A percentile compares a stretch with the other conserved stretches of the same genome.
Conservation (phyloP, 352 stramenopile species). For the Peronosclerospora sorghi region DNA sequence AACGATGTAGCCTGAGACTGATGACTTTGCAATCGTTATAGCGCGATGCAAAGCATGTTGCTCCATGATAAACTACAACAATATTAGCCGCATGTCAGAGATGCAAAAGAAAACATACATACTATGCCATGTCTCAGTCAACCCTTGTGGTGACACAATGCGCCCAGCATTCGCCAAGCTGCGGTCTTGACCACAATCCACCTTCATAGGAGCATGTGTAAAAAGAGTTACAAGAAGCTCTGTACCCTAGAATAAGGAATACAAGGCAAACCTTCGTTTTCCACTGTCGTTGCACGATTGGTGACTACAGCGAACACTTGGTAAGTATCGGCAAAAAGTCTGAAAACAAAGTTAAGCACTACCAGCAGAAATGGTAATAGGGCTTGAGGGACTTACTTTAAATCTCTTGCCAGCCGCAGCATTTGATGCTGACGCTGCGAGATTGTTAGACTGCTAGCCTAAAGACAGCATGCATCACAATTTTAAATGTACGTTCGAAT, state of each 20-base stretch:
- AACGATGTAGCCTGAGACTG: constrained; percentile 38
- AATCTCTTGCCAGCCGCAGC: constrained; percentile 35
- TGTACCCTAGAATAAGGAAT: not conserved
- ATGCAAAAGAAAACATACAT: constrained; percentile 2
- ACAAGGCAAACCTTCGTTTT: constrained; percentile 12
- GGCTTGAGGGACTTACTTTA: constrained; percentile 24
- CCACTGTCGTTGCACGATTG: constrained; percentile 46
- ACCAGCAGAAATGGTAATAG: not conserved
- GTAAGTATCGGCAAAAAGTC: constrained; percentile 51
- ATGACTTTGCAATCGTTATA: constrained; percentile 57
- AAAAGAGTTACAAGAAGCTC: not conserved
- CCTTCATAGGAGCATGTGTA: constrained; percentile 5
- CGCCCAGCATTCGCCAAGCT: constrained; percentile 55
- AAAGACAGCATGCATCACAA: not conserved
- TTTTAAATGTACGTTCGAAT: no score
- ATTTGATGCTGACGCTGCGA: constrained; percentile 37
- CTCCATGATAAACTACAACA: constrained; percentile 51
- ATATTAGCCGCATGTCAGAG: constrained; percentile 2
- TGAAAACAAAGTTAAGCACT: constrained; percentile 10
- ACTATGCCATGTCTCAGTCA: not conserved
- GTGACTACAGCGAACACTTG: constrained; percentile 54
- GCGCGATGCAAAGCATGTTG: constrained; percentile 33
- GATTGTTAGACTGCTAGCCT: constrained; percentile 29
- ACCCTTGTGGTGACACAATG: constrained; percentile 61
- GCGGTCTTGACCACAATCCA: constrained; percentile 51